These are phyloP conservation scores for Gastrolobium bilobum DNA, from an alignment of 306 rosid species.

Conservation along the genomic window DNA sequence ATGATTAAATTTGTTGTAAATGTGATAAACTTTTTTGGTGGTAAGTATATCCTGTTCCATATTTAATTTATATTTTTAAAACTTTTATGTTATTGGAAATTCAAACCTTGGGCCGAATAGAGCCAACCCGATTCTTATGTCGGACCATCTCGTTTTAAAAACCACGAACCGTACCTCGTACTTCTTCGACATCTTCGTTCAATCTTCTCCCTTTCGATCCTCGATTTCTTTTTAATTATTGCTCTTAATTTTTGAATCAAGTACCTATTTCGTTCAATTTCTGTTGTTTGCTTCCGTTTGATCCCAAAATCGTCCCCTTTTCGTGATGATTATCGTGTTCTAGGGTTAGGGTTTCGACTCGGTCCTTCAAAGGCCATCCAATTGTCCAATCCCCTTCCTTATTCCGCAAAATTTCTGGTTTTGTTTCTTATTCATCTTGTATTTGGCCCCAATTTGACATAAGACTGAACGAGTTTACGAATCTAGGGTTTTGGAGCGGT, in stretches of 20 bases:
- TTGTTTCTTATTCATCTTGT: conserved; percentile 29
- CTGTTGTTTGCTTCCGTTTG: conserved; percentile 30
- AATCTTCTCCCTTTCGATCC: conserved; percentile 36
- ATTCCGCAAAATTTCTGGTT: conserved; percentile 8
- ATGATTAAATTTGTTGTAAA: too few relatives aligned
- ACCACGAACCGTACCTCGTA: conserved; percentile 50
- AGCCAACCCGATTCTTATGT: neutral
- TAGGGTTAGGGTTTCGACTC: conserved; percentile 64
- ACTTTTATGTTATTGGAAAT: too few relatives aligned
- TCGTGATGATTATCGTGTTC: conserved; percentile 24
- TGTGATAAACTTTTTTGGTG: too few relatives aligned
- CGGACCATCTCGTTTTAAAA: conserved; percentile 43
- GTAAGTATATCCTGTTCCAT: too few relatives aligned
- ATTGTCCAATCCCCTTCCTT: conserved; percentile 35
- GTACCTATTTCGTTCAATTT: conserved; percentile 37
- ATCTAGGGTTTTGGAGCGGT: conserved; percentile 62
- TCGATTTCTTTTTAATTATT: conserved; percentile 32
- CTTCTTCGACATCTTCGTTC: conserved; percentile 42
- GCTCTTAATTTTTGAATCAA: conserved; percentile 41
- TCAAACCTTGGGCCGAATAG: too few relatives aligned
- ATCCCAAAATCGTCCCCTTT: conserved; percentile 41
- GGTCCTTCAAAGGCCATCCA: neutral
- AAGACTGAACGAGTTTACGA: neutral
- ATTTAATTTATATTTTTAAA: too few relatives aligned
- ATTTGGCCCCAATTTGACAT: conserved; percentile 36